A percentile compares a stretch with the other conserved stretches of the same genome.
Evolutionary conservation across 768 basidiomycete genomes (phyloP).

Genomic region (Mycena belliarum): DNA sequence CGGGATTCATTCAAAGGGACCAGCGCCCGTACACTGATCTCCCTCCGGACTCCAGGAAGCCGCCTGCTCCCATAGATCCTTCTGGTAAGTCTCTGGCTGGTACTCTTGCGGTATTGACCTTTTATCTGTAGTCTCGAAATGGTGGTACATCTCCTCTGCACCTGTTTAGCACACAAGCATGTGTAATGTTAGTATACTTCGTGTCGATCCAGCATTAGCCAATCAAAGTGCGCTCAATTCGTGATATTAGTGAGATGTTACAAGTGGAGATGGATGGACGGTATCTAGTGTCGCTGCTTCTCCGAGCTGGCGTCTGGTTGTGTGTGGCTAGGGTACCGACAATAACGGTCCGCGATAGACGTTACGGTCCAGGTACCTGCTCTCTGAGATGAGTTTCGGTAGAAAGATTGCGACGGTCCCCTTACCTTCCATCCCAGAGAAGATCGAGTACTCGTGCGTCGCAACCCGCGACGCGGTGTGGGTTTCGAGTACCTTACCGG

Average conservation of each 20-base stretch:
- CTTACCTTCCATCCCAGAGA: conserved; percentile 86
- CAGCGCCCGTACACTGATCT: conserved; percentile 66
- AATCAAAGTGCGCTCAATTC: conserved; percentile 14
- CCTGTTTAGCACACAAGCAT: conserved; percentile 56
- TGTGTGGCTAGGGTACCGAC: conserved; percentile 75
- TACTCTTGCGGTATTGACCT: not conserved
- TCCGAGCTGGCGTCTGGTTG: conserved; percentile 51
- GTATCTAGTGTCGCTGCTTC: conserved; percentile 31
- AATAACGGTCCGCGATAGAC: conserved; percentile 86
- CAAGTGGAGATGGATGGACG: conserved; percentile 9
- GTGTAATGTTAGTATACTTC: not conserved
- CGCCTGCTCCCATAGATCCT: conserved; percentile 87
- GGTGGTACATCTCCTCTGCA: conserved; percentile 93
- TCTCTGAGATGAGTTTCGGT: conserved; percentile 6
- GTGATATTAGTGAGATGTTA: conserved; percentile 28
- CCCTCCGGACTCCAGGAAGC: conserved; percentile 78
- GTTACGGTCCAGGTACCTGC: conserved; percentile 91
- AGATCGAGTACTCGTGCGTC: conserved; percentile 82
- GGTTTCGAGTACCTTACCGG: conserved; percentile 83
- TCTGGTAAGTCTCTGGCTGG: conserved; percentile 59
- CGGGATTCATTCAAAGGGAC: conserved; percentile 61
- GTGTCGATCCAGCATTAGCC: not conserved
- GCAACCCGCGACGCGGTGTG: conserved; percentile 85
- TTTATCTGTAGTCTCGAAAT: conserved; percentile 68
- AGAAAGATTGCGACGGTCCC: not conserved